phyloP scores from a whole-genome alignment of 1,284 basidiomycete species.

The Sanghuangporus sanghuang region DNA sequence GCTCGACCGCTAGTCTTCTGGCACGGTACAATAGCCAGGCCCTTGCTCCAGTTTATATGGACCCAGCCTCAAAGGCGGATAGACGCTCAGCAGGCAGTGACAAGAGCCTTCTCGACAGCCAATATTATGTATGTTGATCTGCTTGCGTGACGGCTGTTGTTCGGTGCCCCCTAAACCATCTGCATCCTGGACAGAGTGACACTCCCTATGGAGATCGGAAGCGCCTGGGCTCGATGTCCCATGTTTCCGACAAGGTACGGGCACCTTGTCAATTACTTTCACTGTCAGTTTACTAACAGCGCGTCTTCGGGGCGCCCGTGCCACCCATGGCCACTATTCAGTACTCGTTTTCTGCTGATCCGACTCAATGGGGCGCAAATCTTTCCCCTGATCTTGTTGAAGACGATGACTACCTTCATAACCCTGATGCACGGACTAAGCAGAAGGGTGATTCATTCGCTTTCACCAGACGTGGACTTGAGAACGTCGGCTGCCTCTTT shows the following conservation, averaged over 20 bases:
- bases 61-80: not conserved
- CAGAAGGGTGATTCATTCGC: constrained; percentile 31
- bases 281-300: not conserved
- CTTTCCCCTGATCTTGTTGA: constrained; percentile 17
- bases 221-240: not conserved
- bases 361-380: constrained; percentile 16
- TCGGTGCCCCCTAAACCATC: not conserved
- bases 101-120: constrained; percentile 8
- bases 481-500: constrained; percentile 62
- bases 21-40: constrained; percentile 1
- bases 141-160: not conserved
- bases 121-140: constrained; percentile 7
- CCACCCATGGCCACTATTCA: not conserved
- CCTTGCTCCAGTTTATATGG: constrained; percentile 10
- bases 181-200: constrained; percentile 1
- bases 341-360: constrained; percentile 18
- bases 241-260: constrained; percentile 16
- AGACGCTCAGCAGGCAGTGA: constrained; percentile 9
- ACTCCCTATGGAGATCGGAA: constrained; percentile 13
- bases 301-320: not conserved
- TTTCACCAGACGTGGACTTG: constrained; percentile 46
- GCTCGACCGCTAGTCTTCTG: constrained; percentile 5
- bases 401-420: constrained; percentile 35
- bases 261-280: not conserved
- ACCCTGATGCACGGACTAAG: constrained; percentile 36